Conservation (phyloP, 192 early-diverging fungal species). For the Linnemannia zychae region DNA sequence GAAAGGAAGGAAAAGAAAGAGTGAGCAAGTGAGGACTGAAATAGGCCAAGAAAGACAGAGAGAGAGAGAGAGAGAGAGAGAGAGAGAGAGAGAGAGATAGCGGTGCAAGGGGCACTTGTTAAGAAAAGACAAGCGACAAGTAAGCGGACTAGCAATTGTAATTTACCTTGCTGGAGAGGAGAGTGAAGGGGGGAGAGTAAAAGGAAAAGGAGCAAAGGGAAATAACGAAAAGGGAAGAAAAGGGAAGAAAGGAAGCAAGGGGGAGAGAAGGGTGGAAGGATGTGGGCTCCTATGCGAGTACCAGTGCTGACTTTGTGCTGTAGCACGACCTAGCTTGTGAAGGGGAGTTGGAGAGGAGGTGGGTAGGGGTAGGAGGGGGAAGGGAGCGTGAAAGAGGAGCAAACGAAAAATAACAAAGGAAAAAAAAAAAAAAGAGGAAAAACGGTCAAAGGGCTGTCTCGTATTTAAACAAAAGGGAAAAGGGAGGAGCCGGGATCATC, state of each 20-base stretch:
- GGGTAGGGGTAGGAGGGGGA: not conserved
- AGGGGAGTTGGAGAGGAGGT: no score
- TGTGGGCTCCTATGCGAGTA: not conserved
- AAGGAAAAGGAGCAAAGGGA: not conserved
- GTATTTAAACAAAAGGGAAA: not conserved
- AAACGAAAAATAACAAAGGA: not conserved
- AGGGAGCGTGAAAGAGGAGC: not conserved
- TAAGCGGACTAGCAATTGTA: not conserved
- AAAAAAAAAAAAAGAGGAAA: not conserved
- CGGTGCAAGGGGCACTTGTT: no score
- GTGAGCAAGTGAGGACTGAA: not conserved
- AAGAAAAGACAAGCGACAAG: not conserved
- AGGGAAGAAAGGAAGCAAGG: not conserved
- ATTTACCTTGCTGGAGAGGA: not conserved
- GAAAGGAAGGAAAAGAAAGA: not conserved
- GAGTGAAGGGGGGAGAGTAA: not conserved
- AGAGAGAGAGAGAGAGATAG: not conserved
- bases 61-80: not conserved
- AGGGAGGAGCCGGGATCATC: slow-evolving; percentile 1
- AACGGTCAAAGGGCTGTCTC: not conserved
- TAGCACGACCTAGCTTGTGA: no score
- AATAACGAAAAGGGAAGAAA: not conserved
- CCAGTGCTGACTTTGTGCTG: no score
- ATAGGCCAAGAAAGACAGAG: not conserved
- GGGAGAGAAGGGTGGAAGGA: not conserved